These are phyloP conservation scores for Epichloe scottii DNA, from an alignment of 2,329 filamentous ascomycete species.

Conservation along the genomic window DNA sequence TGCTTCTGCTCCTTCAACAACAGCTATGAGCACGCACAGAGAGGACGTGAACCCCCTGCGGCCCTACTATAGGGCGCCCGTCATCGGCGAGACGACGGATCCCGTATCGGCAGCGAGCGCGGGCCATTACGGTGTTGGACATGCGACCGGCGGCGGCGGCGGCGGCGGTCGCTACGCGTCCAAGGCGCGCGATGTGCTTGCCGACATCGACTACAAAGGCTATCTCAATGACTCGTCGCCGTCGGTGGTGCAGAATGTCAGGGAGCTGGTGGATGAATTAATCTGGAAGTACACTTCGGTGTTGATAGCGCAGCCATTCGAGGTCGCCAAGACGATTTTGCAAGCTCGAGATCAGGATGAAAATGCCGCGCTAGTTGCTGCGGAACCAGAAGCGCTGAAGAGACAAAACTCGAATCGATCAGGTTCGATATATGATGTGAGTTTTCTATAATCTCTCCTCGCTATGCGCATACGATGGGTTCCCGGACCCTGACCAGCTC, in stretches of 20 bases:
- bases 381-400: constrained; percentile 13
- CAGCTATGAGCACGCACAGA: constrained; percentile 31
- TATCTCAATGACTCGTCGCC: constrained; percentile 69
- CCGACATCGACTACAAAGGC: constrained; percentile 84
- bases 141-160: constrained; percentile 22
- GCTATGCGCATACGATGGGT: not conserved
- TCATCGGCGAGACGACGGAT: constrained; percentile 36
- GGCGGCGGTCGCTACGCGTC: constrained; percentile 21
- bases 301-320: constrained; percentile 86
- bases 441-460: constrained; percentile 2
- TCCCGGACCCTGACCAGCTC: not conserved
- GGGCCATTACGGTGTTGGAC: constrained; percentile 32
- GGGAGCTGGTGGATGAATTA: constrained; percentile 69
- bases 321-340: constrained; percentile 87
- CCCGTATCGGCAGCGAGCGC: constrained; percentile 26
- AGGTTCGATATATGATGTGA: constrained; percentile 24
- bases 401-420: constrained; percentile 20
- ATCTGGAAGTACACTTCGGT: constrained; percentile 87
- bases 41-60: constrained; percentile 50
- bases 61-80: constrained; percentile 55
- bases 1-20: constrained; percentile 13
- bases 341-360: constrained; percentile 57
- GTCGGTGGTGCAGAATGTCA: constrained; percentile 60
- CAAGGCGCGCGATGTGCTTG: constrained; percentile 73
- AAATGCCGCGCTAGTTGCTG: constrained; percentile 19